A percentile compares a stretch with the other conserved stretches of the same genome.
phyloP scores from a whole-genome alignment of 371 early-diverging fungal species.

The Apophysomyces trapeziformis region DNA sequence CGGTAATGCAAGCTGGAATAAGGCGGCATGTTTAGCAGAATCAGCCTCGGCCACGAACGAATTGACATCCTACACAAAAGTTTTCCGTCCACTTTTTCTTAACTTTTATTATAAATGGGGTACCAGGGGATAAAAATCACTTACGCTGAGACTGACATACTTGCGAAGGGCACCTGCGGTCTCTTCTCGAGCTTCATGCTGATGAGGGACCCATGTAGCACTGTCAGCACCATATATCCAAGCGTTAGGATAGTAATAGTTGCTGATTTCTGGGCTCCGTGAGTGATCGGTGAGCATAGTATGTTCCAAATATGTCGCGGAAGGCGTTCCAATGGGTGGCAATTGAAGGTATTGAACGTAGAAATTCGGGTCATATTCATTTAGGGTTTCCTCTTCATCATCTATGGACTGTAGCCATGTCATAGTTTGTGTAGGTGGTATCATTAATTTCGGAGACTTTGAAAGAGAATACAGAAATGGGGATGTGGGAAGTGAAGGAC shows the following conservation, averaged over 20 bases:
- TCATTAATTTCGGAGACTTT: neutral
- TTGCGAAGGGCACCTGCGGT: conserved; percentile 6
- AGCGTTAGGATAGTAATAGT: neutral
- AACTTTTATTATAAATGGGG: neutral
- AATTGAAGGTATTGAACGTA: neutral
- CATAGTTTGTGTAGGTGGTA: neutral
- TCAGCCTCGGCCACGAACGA: conserved; percentile 49
- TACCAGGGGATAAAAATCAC: neutral
- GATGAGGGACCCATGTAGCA: neutral
- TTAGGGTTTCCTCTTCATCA: neutral
- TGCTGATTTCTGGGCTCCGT: neutral
- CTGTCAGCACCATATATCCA: neutral
- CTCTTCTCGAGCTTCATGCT: neutral
- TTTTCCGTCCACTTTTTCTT: conserved; percentile 1
- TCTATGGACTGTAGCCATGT: neutral
- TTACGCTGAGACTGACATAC: conserved; percentile 46
- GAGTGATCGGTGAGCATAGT: conserved; percentile 3
- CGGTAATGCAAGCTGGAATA: neutral
- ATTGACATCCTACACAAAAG: conserved; percentile 43
- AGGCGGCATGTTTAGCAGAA: conserved; percentile 29
- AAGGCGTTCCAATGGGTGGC: conserved; percentile 1
- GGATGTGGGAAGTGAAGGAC: neutral
- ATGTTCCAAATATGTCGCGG: neutral
- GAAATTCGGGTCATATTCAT: neutral
- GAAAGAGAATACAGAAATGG: neutral